Evolutionary conservation across 768 basidiomycete genomes (phyloP).

Genomic region (Tulasnella sp.): DNA sequence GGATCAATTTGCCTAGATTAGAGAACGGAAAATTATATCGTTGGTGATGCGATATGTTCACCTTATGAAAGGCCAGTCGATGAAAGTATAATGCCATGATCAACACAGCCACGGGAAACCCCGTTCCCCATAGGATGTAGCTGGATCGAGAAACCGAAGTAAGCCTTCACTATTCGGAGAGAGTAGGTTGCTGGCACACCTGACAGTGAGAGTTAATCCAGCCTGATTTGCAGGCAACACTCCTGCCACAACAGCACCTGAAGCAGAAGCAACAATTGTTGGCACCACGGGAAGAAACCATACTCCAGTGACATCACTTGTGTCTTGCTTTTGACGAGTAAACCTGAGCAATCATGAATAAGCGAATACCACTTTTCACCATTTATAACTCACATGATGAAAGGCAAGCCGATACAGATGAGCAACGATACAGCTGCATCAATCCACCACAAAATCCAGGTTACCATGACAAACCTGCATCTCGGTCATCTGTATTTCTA

Average conservation of each 20-base stretch:
- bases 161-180: conserved; percentile 36
- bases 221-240: conserved; percentile 15
- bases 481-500: too few species aligned
- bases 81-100: conserved; percentile 16
- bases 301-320: conserved; percentile 42
- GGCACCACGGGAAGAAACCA: conserved; percentile 74
- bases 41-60: background rate
- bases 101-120: conserved; percentile 16
- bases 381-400: conserved; percentile 45
- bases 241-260: conserved; percentile 45
- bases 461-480: too few species aligned
- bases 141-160: too few species aligned
- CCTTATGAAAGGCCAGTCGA: conserved; percentile 13
- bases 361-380: background rate
- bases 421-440: conserved; percentile 42
- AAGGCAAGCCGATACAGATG: conserved; percentile 48
- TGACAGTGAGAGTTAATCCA: conserved; percentile 36
- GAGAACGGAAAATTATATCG: background rate
- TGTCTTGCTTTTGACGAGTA: conserved; percentile 42
- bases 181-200: conserved; percentile 36
- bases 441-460: conserved; percentile 62
- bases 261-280: conserved; percentile 53
- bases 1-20: background rate
- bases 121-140: conserved; percentile 44
- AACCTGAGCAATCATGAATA: conserved; percentile 31